Evolutionary conservation across 139 green algal genomes (phyloP), one percentile per base, ranked within the genome.

Genomic region (Limnomonas spitsbergensis): DNA sequence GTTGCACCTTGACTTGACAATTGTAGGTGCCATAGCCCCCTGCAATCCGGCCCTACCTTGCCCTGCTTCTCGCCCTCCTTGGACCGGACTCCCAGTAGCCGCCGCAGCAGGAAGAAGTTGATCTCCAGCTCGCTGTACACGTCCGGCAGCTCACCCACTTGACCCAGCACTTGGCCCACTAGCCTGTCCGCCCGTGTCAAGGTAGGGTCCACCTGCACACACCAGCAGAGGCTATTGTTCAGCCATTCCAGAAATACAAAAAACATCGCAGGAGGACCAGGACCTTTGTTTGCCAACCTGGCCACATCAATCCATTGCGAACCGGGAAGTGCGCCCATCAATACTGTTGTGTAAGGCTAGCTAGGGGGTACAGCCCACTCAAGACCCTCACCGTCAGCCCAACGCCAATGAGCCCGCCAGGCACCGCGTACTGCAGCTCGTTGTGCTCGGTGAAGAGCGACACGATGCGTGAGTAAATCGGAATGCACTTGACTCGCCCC

Each of bases 71-170:
- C 91, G 38, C 89, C 91, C 82, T 93, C 91, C 87, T 92, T 88
- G 66, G 90, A 97, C 32, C 94, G 87, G 70, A 99, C 96, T 40
- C 96, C 96, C 85, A 99, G 91, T 82, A 99, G 88, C 31, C 95
- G 85, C 20, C 96, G 85, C 74, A 99, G 89, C 84, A 99, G 86
- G 92, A 99, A 99, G 88, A 99, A 99, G 90, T 99, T 99, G 81
- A 97, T 92, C 88, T 99, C 96, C 84, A 99, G 88, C 87, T 99
- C 96, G 4, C 86, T 94, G 88, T 94, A 99, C 42, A 99, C 96
- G 42, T 98, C 91, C 2, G 96, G 96, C 77, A 99, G 90, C 9
- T 81, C 82, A 7, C 95, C 96, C 29, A 98, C 93, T 85, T 97
- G 87, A 47, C 96, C 96, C 53, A 99, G 89, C 71, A 99, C 95